A percentile compares a stretch with the other conserved stretches of the same genome.
Evolutionary conservation across 2,329 filamentous ascomycete genomes (phyloP).

Genomic region (Hymenoscyphus fructigenus): DNA sequence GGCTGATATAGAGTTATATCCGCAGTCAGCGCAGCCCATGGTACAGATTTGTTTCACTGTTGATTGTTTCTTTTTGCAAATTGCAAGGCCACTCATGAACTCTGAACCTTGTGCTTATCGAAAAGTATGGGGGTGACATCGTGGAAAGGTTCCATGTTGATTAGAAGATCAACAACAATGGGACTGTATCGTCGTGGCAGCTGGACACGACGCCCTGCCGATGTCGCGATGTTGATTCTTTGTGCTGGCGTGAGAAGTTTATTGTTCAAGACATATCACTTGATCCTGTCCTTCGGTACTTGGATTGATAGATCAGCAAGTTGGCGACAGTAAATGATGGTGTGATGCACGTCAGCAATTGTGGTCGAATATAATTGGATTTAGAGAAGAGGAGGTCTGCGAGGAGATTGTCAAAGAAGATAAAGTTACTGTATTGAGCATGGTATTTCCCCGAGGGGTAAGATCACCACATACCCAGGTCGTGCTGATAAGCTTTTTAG

Average conservation of each 20-base stretch:
- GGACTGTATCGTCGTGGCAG: neutral
- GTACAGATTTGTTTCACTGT: neutral
- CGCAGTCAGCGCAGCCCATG: neutral
- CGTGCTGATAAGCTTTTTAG: slow-evolving; percentile 7
- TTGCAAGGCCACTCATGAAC: too few species aligned
- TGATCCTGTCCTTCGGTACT: neutral
- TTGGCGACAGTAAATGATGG: neutral
- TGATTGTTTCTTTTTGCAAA: too few species aligned
- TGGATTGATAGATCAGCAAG: neutral
- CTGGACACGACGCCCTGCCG: neutral
- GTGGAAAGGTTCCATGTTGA: neutral
- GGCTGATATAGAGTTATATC: neutral
- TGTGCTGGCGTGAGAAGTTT: too few species aligned
- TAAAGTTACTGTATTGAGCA: neutral
- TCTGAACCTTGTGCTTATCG: neutral
- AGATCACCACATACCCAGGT: neutral
- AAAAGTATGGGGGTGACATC: neutral
- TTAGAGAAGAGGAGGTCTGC: neutral
- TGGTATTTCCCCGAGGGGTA: slow-evolving; percentile 2
- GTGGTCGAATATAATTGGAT: neutral
- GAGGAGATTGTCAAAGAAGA: neutral
- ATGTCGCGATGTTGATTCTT: too few species aligned
- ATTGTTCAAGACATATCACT: slow-evolving; percentile 3
- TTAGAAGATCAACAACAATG: neutral
- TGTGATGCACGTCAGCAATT: neutral